Evolutionary conservation across 2,329 filamentous ascomycete genomes (phyloP).

Genomic region (Periglandula ipomoeae): DNA sequence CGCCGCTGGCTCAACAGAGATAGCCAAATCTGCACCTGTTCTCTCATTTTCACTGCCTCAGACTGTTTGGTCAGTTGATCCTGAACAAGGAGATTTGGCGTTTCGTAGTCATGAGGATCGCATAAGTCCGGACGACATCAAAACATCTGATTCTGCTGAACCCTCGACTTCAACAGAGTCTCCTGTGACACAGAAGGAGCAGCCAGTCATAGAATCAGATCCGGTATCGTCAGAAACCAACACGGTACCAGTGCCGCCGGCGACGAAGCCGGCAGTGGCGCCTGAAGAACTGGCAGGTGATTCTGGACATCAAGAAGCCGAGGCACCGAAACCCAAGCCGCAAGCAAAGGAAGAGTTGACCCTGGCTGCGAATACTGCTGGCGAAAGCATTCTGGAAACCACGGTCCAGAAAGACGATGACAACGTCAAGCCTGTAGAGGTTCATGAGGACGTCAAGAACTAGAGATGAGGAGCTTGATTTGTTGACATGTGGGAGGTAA

Average conservation of each 20-base stretch:
- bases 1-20: constrained; percentile 20
- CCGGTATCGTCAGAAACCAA: background rate
- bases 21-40: constrained; percentile 19
- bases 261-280: background rate
- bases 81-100: constrained; percentile 35
- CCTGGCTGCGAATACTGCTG: constrained; percentile 32
- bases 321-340: background rate
- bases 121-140: constrained; percentile 6
- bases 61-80: constrained; percentile 43
- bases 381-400: constrained; percentile 33
- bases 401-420: constrained; percentile 26
- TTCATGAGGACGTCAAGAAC: constrained; percentile 25
- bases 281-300: constrained; percentile 1
- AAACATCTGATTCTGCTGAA: constrained; percentile 3
- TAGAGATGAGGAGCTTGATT: constrained; percentile 8
- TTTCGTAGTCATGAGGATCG: constrained; percentile 14
- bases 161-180: background rate
- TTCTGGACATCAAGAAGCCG: background rate
- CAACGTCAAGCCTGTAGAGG: constrained; percentile 25
- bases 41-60: constrained; percentile 38
- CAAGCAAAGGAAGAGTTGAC: constrained; percentile 22
- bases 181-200: background rate
- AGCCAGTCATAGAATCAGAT: constrained; percentile 3
- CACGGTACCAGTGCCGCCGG: background rate
- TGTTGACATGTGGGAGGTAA: background rate